These are phyloP conservation scores for Colletotrichum somersetense DNA, from an alignment of 2,329 filamentous ascomycete species.

Conservation along the genomic window DNA sequence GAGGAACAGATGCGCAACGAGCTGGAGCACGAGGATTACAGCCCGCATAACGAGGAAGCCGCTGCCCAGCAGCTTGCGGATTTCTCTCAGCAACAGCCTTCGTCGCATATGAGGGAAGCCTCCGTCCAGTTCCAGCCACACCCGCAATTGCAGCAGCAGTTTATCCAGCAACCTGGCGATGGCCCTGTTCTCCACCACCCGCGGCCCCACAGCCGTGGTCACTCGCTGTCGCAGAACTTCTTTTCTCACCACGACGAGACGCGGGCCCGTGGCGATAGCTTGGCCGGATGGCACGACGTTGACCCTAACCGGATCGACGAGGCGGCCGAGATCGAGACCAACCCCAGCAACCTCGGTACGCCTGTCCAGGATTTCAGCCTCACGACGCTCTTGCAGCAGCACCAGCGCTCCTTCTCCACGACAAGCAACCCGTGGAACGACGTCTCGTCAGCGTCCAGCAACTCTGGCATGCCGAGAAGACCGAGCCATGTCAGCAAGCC, in stretches of 20 bases:
- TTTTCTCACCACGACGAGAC: conserved; percentile 68
- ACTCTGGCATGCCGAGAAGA: conserved; percentile 51
- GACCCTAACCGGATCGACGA: conserved; percentile 62
- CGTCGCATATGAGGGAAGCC: conserved; percentile 56
- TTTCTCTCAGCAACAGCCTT: conserved; percentile 37
- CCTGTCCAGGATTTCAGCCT: conserved; percentile 67
- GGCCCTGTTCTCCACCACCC: conserved; percentile 76
- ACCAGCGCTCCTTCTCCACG: conserved; percentile 68
- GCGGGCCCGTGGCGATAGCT: conserved; percentile 49
- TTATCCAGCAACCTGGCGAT: conserved; percentile 65
- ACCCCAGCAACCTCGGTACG: conserved; percentile 78
- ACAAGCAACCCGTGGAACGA: conserved; percentile 75
- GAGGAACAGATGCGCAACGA: conserved; percentile 84
- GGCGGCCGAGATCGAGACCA: conserved; percentile 77
- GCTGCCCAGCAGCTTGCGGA: conserved; percentile 28
- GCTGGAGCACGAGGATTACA: conserved; percentile 83
- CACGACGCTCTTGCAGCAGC: conserved; percentile 56
- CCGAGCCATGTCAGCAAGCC: conserved; percentile 76
- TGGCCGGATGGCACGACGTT: conserved; percentile 56
- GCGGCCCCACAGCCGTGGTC: conserved; percentile 78
- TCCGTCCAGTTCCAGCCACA: conserved; percentile 63
- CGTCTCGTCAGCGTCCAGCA: conserved; percentile 55
- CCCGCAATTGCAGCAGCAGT: conserved; percentile 66
- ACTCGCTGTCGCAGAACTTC: conserved; percentile 77
- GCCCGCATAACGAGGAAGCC: conserved; percentile 67